Conservation (phyloP, 495 filamentous ascomycete species). For the Pyrenopolyporus hunteri region DNA sequence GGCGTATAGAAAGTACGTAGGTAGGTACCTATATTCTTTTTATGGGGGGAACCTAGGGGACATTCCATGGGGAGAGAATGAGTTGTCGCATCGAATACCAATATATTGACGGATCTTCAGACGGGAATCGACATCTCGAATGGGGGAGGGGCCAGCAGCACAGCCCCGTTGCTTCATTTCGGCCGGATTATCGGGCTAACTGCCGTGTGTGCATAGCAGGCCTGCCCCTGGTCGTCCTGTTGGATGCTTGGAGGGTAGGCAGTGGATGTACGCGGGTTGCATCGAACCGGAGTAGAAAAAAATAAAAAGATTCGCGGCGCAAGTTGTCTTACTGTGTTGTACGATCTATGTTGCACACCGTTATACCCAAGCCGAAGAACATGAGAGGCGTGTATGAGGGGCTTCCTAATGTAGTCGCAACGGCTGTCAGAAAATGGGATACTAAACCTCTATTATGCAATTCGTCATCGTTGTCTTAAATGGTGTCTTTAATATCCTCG, state of each 20-base stretch:
- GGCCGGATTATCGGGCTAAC: background rate
- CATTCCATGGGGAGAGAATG: too few species aligned
- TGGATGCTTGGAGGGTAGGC: too few species aligned
- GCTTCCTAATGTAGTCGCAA: too few species aligned
- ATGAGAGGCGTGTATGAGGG: too few species aligned
- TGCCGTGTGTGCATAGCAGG: background rate
- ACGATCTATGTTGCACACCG: background rate
- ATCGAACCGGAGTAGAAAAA: constrained; percentile 4
- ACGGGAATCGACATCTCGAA: background rate
- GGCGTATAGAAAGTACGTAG: too few species aligned
- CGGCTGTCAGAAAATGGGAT: too few species aligned
- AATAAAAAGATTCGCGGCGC: background rate
- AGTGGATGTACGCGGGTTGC: too few species aligned
- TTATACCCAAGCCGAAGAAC: background rate
- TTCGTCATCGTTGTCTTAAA: background rate
- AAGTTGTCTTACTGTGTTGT: constrained; percentile 1
- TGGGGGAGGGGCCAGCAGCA: constrained; percentile 16
- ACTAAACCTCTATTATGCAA: too few species aligned
- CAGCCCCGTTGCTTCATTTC: constrained; percentile 32
- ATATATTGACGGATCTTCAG: too few species aligned
- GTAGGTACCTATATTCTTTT: too few species aligned
- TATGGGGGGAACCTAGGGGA: too few species aligned
- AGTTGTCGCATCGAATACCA: constrained; percentile 22
- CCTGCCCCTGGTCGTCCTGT: constrained; percentile 1
- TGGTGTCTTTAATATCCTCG: constrained; percentile 23